Base-by-base conservation (phyloP, 2,329 filamentous ascomycete genomes). In the Alternaria triticimaculans region DNA sequence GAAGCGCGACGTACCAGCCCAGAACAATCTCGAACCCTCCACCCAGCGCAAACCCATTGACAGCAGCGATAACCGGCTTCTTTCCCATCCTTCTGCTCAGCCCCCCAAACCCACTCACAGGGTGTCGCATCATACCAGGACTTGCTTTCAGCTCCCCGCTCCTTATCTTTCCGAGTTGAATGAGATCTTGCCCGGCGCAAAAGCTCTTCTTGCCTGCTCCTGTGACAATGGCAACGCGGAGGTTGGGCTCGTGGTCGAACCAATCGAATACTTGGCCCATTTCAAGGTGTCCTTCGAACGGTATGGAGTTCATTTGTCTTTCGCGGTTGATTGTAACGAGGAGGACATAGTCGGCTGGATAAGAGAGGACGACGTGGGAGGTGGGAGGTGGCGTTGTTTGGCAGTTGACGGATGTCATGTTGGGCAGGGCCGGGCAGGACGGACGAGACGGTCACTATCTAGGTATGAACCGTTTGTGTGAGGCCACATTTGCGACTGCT, bases 51-150 rank as follows among this genome's bases (percentile, higher is more conserved):
- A 85, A 82, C 0, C 87, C 87, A 75, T 88, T 89, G 4, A 88
- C 85, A 3, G 87, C 87, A 9, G 86, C 86, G 72, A 89, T 86
- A 49, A 89, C 82, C 2, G 87, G 87, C 76, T 89, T 89, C 80
- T 87, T 88, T 1, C 88, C 88, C 12, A 77, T 76, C 12, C 88
- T 81, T 44, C 85, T 80, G 44, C 85, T 87, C 14, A 90, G 73
- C 0, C 87, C 88, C 41, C 81, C 84, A 71, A 88, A 87, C 0
- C 87, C 88, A 62, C 74, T 76, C 2, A 80, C 59, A 2, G 85
- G 84, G 65, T 84, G 83, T 49, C 74, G 72, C 70, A 74, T 66
- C 49, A 73, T 55, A 2, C 66, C 73, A 2, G 74, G 70, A 37
- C 67, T 71, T 56, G 66, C 55, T 41, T 76, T 72, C 7, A 73